Evolutionary conservation across 352 stramenopile genomes (phyloP), one percentile per base, ranked within the genome.

Genomic region (Phytophthora agathidicida): DNA sequence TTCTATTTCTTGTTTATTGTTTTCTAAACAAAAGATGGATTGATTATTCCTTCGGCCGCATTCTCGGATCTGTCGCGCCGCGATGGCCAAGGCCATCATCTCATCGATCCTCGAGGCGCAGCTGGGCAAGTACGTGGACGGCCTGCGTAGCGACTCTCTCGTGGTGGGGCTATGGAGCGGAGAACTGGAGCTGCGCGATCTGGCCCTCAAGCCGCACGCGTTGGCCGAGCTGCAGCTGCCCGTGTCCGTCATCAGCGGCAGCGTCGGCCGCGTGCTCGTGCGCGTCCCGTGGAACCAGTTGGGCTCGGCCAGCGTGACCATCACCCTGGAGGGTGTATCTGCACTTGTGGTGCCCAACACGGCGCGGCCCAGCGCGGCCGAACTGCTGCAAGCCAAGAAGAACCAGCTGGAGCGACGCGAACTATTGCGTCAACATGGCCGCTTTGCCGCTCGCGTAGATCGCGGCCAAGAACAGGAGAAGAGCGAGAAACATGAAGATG

Each of bases 261-360:
- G 42, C 19, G 79, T 94, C 11, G 46, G 45, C 9, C 82, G 83
- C 50, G 73, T 94, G 20, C 72, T 88, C 23, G 83, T 94, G 39
- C 68, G 86, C n/a, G 86, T 94, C 7, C 86, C 86, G n/a, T 94
- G 86, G 86, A 93, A 94, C 53, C 82, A 91, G 13, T 53, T 94
- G 19, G 84, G 83, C 19, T 90, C 75, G 43, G 74, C 83, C 4
- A 94, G 86, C 46, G 86, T 94, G 19, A 81, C 83, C 46, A 74
- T 94, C 45, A 62, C 76, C 42, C 71, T 94, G 4, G 80, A 94
- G 28, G 86, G 86, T 9, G 70, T 94, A 5, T 81, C 81, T 41
- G 83, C 77, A 11, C 72, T 94, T 2, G 82, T 91, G 2, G 67
- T 78, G 13, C 83, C 86, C 14, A 91, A 89, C 45, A 80, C 77